Percentiles rank a stretch among this genome's conserved stretches.
phyloP scores from a whole-genome alignment of 768 basidiomycete genomes.

The Boletus tylopilopsis region DNA sequence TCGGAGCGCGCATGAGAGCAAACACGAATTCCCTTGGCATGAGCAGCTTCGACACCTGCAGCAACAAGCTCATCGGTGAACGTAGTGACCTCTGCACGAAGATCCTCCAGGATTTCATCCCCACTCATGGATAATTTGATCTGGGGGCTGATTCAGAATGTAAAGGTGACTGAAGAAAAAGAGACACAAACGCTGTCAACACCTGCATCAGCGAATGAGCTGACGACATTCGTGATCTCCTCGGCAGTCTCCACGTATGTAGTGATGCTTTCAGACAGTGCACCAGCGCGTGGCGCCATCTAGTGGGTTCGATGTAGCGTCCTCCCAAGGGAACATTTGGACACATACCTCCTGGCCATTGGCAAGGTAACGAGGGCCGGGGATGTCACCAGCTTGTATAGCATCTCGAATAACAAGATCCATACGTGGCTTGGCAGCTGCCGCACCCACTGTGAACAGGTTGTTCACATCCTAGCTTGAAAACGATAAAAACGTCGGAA shows the following conservation, averaged over 20 bases:
- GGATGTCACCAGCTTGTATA: slow-evolving; percentile 32
- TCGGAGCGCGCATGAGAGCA: slow-evolving; percentile 38
- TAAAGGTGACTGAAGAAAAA: not conserved
- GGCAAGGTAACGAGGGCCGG: slow-evolving; percentile 35
- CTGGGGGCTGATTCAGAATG: slow-evolving; percentile 9
- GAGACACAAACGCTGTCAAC: slow-evolving; percentile 17
- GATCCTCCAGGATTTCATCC: slow-evolving; percentile 33
- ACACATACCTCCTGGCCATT: slow-evolving; percentile 32
- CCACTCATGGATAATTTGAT: slow-evolving; percentile 37
- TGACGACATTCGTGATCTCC: slow-evolving; percentile 27
- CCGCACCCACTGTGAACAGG: slow-evolving; percentile 29
- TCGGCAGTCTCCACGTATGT: slow-evolving; percentile 27
- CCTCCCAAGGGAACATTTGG: not conserved
- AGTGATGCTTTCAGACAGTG: slow-evolving; percentile 32
- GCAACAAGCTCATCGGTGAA: slow-evolving; percentile 33
- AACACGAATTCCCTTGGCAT: slow-evolving; percentile 33
- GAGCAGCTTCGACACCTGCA: slow-evolving; percentile 34
- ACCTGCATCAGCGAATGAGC: slow-evolving; percentile 23
- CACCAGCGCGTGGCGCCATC: slow-evolving; percentile 32
- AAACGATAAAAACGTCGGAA: not conserved
- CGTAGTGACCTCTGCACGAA: slow-evolving; percentile 34
- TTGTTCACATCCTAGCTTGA: not conserved
- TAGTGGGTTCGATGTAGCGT: not conserved
- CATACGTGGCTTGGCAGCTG: slow-evolving; percentile 31
- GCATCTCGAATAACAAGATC: slow-evolving; percentile 34